Conservation (phyloP, 768 basidiomycete genomes). For the Boletus rex-veris region DNA sequence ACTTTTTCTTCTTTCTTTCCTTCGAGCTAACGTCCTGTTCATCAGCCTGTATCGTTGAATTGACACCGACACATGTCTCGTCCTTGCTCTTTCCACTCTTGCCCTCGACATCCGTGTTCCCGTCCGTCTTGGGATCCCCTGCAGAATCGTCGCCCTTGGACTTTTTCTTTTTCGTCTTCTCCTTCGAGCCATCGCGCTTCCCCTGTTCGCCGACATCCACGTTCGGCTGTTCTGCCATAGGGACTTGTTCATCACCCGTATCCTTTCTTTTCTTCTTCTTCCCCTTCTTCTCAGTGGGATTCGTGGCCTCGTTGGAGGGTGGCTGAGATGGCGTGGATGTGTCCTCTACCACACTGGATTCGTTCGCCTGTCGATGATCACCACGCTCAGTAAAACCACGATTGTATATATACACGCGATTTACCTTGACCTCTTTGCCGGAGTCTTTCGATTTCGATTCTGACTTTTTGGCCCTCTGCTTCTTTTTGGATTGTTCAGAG, state of each 20-base stretch:
- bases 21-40: slow-evolving; percentile 1
- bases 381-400: slow-evolving; percentile 9
- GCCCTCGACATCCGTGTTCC: neutral
- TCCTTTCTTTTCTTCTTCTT: slow-evolving; percentile 21
- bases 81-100: slow-evolving; percentile 2
- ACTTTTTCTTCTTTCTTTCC: slow-evolving; percentile 16
- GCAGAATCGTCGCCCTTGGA: slow-evolving; percentile 8
- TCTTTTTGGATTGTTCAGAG: slow-evolving; percentile 14
- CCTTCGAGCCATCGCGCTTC: slow-evolving; percentile 2
- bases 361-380: slow-evolving; percentile 3
- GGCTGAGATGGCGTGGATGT: neutral
- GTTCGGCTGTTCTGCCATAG: neutral
- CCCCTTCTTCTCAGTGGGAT: slow-evolving; percentile 8
- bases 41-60: neutral
- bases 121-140: neutral
- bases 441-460: slow-evolving; percentile 9
- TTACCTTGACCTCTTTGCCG: slow-evolving; percentile 9
- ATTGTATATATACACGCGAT: neutral
- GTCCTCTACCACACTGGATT: neutral
- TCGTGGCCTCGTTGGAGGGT: neutral
- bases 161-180: slow-evolving; percentile 21
- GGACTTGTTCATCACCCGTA: neutral
- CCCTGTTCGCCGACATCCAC: neutral
- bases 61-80: neutral
- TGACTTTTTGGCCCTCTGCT: slow-evolving; percentile 17